Evolutionary conservation across 2,329 filamentous ascomycete species (phyloP), one percentile per base, ranked within the genome.

Genomic region (Cercospora sp.): DNA sequence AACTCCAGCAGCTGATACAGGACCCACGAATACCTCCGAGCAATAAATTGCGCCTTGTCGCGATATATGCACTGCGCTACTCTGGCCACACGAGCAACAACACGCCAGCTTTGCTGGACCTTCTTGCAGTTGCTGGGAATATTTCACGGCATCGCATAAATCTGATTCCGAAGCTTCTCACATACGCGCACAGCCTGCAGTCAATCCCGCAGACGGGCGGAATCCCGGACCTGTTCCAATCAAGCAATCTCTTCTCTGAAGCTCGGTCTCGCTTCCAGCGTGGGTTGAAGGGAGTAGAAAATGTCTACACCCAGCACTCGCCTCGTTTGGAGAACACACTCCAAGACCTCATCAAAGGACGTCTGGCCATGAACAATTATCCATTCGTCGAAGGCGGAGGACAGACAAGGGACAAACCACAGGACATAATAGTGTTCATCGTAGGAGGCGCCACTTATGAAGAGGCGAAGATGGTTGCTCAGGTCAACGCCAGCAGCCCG

Each of bases 241-340:
- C 92, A 0, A 88, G 90, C 0, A 94, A 93, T 4, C 94, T 99
- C 71, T 97, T 99, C 80, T 92, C 92, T 0, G 92, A 92, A 12
- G 93, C 94, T 10, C 87, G 93, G 45, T 92, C 90, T 75, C 89
- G 94, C 5, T 93, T 99, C 79, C 97, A 96, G 76, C 75, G 78
- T 28, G 95, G 95, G 0, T 85, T 99, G 13, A 97, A 98, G 77
- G 95, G 95, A 1, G 95, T 99, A 1, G 96, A 99, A 79, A 99
- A 99, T 75, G 95, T 99, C 30, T 99, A 99, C 79, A 99, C 95
- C 0, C 96, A 99, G 79, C 95, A 99, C 79, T 96, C 93, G 5
- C 93, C 96, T 0, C 86, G 93, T 23, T 81, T 99, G 16, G 94
- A 97, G 79, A 87, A 87, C 26, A 98, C 93, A 0, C 82, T 99